A percentile compares a stretch with the other conserved stretches of the same genome.
Conservation (phyloP, 2,329 filamentous ascomycete genomes). For the Colletotrichum melonis region DNA sequence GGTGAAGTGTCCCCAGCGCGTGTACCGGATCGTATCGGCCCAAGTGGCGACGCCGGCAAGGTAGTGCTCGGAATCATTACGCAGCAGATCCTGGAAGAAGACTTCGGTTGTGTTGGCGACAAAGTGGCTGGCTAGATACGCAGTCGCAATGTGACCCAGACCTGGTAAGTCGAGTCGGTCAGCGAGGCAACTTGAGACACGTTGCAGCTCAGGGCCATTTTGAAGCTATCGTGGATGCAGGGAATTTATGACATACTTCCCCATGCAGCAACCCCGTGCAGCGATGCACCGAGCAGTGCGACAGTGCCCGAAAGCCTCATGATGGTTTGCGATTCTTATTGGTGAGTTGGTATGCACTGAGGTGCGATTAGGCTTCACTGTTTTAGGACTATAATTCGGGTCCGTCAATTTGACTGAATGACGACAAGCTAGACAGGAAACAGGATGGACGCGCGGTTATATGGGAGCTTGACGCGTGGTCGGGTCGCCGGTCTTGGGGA, state of each 20-base stretch:
- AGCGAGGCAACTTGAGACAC: conserved; percentile 2
- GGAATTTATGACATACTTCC: conserved; percentile 49
- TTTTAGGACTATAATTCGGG: neutral
- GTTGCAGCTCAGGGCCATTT: neutral
- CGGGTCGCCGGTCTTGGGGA: conserved; percentile 13
- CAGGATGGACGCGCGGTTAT: conserved; percentile 14
- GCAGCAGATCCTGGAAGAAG: conserved; percentile 68
- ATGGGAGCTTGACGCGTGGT: conserved; percentile 29
- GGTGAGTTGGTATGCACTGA: neutral
- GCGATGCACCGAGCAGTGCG: conserved; percentile 43
- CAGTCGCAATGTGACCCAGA: conserved; percentile 74
- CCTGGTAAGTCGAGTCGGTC: conserved; percentile 47
- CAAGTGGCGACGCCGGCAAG: conserved; percentile 73
- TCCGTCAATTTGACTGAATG: neutral
- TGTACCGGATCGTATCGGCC: conserved; percentile 76
- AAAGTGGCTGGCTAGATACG: conserved; percentile 71
- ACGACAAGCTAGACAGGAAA: neutral
- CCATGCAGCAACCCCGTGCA: conserved; percentile 52
- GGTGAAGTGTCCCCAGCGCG: conserved; percentile 70
- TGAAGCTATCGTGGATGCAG: neutral
- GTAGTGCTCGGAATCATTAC: conserved; percentile 66
- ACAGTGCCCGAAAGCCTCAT: conserved; percentile 46
- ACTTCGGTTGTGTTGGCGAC: conserved; percentile 65
- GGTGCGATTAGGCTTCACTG: neutral
- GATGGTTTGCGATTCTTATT: conserved; percentile 9